A percentile compares a stretch with the other conserved stretches of the same genome.
Evolutionary conservation across 305 asterid species (phyloP).

Genomic region (Fraxinus angustifolia): DNA sequence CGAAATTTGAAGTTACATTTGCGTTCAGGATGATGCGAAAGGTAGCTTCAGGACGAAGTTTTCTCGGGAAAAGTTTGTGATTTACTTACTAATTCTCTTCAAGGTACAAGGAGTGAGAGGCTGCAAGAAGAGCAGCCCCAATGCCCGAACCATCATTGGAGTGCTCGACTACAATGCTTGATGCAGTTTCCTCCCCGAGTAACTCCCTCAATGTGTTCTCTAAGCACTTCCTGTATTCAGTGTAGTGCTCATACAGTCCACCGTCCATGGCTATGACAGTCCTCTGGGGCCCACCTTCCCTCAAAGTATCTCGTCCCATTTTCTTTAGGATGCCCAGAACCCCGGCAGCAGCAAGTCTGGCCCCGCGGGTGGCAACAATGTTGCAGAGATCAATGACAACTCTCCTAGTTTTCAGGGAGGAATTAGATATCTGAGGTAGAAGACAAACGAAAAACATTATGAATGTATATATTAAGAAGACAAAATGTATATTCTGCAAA

Average conservation of each 20-base stretch:
- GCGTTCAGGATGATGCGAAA: not conserved
- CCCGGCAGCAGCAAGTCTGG: conserved; percentile 86
- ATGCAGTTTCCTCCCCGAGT: conserved; percentile 42
- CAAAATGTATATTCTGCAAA: not conserved
- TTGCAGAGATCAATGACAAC: conserved; percentile 71
- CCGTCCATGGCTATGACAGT: conserved; percentile 82
- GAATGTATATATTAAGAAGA: not conserved
- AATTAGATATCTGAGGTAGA: conserved; percentile 47
- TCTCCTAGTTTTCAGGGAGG: conserved; percentile 58
- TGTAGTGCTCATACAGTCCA: conserved; percentile 74
- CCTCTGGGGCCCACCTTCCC: conserved; percentile 31
- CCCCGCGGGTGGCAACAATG: conserved; percentile 77
- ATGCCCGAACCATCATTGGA: conserved; percentile 86
- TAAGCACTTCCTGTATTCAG: conserved; percentile 66
- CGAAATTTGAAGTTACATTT: not conserved
- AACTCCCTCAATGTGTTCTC: conserved; percentile 58
- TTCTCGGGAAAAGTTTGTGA: not conserved
- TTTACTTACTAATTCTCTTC: conserved; percentile 22
- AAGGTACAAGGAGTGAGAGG: conserved; percentile 67
- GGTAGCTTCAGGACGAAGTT: not conserved
- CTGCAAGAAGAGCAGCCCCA: conserved; percentile 89
- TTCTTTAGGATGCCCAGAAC: conserved; percentile 69
- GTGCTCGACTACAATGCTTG: conserved; percentile 53
- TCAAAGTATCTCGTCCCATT: conserved; percentile 53
- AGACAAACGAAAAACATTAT: not conserved